Evolutionary conservation across 2,329 filamentous ascomycete species (phyloP).

Genomic region (Huntiella decipiens): DNA sequence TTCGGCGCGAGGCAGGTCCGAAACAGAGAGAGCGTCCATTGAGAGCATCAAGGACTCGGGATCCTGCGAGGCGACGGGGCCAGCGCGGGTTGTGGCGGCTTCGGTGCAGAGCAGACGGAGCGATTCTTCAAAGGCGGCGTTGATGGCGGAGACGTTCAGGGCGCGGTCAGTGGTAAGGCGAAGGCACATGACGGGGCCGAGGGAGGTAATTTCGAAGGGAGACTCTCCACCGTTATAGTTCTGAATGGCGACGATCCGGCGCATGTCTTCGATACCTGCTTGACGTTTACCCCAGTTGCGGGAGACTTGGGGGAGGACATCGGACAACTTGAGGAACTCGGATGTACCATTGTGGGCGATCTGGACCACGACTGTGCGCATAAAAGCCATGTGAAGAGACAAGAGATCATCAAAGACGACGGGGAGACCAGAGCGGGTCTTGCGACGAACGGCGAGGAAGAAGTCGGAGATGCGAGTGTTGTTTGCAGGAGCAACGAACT

Average conservation of each 20-base stretch:
- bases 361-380: slow-evolving; percentile 49
- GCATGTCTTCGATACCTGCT: slow-evolving; percentile 46
- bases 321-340: slow-evolving; percentile 42
- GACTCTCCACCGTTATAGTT: slow-evolving; percentile 15
- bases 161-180: slow-evolving; percentile 16
- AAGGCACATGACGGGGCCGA: slow-evolving; percentile 37
- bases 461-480: slow-evolving; percentile 21
- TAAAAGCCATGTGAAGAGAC: slow-evolving; percentile 44
- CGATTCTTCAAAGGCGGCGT: slow-evolving; percentile 34
- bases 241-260: slow-evolving; percentile 46
- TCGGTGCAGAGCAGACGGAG: slow-evolving; percentile 27
- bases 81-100: slow-evolving; percentile 15
- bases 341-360: slow-evolving; percentile 47
- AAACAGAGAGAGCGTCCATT: slow-evolving; percentile 33
- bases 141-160: slow-evolving; percentile 32
- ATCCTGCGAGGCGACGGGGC: not conserved
- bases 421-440: slow-evolving; percentile 23
- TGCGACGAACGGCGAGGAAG: slow-evolving; percentile 16
- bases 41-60: slow-evolving; percentile 23
- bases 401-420: slow-evolving; percentile 39
- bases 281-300: slow-evolving; percentile 54
- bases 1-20: slow-evolving; percentile 21
- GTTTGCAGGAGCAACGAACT: slow-evolving; percentile 9
- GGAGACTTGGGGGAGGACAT: slow-evolving; percentile 42
- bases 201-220: slow-evolving; percentile 29